Base-by-base conservation (phyloP, 805 yeast species). In the Yamadazyma sp. region DNA sequence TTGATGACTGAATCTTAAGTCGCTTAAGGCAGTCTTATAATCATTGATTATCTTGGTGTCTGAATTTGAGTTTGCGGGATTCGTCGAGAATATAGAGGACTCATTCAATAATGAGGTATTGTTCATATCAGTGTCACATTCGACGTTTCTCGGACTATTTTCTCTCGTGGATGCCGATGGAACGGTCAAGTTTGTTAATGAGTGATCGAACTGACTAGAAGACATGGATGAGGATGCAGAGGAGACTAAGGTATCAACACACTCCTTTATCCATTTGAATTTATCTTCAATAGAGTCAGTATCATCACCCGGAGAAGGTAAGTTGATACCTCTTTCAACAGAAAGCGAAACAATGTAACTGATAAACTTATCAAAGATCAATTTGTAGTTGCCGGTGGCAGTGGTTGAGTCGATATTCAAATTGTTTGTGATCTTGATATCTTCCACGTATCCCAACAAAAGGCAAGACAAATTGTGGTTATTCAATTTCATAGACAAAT, bases 1-100 rank as follows among this genome's bases (percentile, higher is more conserved):
- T 42, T 72, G 78, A 55, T 83, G 88, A 2, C 88, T 83, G 53
- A 84, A 75, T 46, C 82, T 80, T 36, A 84, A 64, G 54, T 84
- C 93, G 39, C 70, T 73, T 34, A 84, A 62, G 0, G 89, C 88
- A 0, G 83, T 76, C 45, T 70, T 71, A 49, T 75, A 62, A 22
- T 66, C 70, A 23, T 35, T 40, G 3, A 42, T 10, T 17, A 40
- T 17, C 15, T 37, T 41, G 13, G 16, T 12, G 10, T 38, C 43
- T 20, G 43, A 37, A 16, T 18, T 35, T 3, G 32, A 10, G n/a
- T 29, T 27, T 18, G 50, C 42, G 3, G 64, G 60, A 8, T 58
- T 48, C 8, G 47, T 42, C 3, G 65, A 57, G 23, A 55, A 42
- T 30, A 56, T 48, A 11, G 65, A 58, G 22, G 61, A 51, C 22